These are phyloP conservation scores for Tylopilus intermedius DNA, from an alignment of 768 basidiomycete species.

Conservation along the genomic window DNA sequence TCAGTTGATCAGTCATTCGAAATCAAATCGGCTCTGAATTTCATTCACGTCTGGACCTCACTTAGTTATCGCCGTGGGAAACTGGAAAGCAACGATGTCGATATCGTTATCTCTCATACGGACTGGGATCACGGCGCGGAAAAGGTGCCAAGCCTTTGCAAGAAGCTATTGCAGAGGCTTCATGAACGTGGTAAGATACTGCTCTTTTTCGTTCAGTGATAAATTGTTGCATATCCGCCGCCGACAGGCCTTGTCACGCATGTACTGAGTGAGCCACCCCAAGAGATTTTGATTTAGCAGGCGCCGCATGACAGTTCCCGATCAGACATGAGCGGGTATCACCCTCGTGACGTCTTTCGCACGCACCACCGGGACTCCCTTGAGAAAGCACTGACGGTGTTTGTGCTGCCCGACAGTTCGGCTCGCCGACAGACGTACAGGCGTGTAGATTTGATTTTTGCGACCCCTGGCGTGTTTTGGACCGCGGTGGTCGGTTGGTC, in stretches of 20 bases:
- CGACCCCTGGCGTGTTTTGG: slow-evolving; percentile 74
- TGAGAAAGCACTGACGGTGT: slow-evolving; percentile 81
- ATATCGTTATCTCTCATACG: slow-evolving; percentile 81
- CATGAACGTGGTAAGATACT: slow-evolving; percentile 47
- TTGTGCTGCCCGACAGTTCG: slow-evolving; percentile 49
- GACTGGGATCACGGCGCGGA: slow-evolving; percentile 38
- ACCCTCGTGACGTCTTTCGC: slow-evolving; percentile 47
- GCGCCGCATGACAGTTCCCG: slow-evolving; percentile 8
- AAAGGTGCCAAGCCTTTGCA: slow-evolving; percentile 59
- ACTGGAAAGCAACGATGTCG: slow-evolving; percentile 74
- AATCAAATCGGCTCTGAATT: not conserved
- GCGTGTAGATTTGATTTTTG: slow-evolving; percentile 81
- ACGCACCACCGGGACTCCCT: slow-evolving; percentile 72
- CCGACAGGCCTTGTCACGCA: slow-evolving; percentile 67
- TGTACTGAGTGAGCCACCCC: slow-evolving; percentile 61
- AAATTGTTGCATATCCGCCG: not conserved
- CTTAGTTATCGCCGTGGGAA: slow-evolving; percentile 83
- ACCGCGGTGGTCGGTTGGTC: slow-evolving; percentile 88
- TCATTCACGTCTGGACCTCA: not conserved
- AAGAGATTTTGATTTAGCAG: not conserved
- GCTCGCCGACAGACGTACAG: slow-evolving; percentile 45
- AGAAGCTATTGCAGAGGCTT: slow-evolving; percentile 53
- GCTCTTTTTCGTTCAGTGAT: not conserved
- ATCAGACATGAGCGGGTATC: slow-evolving; percentile 59
- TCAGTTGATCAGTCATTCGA: slow-evolving; percentile 30